phyloP scores from a whole-genome alignment of 2,329 filamentous ascomycete species.

The Colletotrichum liaoningense region DNA sequence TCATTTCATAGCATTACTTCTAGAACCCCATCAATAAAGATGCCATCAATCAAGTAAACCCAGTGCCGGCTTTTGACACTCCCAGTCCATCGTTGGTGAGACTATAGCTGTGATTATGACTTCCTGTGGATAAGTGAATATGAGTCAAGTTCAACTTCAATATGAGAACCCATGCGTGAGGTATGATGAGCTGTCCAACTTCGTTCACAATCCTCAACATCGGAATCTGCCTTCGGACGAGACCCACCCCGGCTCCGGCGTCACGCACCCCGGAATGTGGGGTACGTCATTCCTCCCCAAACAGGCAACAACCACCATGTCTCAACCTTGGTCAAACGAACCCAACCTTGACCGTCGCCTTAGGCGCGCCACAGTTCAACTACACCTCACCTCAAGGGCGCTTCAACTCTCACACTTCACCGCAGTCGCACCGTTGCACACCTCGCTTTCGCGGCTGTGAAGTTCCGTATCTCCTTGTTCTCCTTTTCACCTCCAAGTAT shows the following conservation, averaged over 20 bases:
- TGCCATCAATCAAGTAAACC: background rate
- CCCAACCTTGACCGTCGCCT: background rate
- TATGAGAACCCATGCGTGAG: background rate
- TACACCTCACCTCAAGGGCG: background rate
- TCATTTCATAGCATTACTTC: background rate
- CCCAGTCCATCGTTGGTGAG: background rate
- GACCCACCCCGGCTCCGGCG: constrained; percentile 1
- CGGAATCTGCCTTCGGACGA: background rate
- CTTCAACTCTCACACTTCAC: background rate
- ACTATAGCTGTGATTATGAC: background rate
- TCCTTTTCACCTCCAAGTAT: background rate
- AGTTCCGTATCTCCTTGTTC: background rate
- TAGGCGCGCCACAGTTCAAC: background rate
- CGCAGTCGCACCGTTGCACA: background rate
- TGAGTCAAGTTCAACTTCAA: background rate
- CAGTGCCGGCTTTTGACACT: background rate
- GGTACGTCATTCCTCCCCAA: constrained; percentile 31
- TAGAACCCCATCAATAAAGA: background rate
- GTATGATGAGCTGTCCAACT: too few relatives aligned
- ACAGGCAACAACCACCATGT: constrained; percentile 21
- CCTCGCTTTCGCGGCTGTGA: too few relatives aligned
- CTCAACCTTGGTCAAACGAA: background rate
- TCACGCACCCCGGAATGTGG: constrained; percentile 18
- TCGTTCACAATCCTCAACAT: background rate
- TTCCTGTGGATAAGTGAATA: background rate